Evolutionary conservation across 805 yeast species (phyloP), one percentile per base, ranked within the genome.

Genomic region (Tetrapisispora iriomotensis): DNA sequence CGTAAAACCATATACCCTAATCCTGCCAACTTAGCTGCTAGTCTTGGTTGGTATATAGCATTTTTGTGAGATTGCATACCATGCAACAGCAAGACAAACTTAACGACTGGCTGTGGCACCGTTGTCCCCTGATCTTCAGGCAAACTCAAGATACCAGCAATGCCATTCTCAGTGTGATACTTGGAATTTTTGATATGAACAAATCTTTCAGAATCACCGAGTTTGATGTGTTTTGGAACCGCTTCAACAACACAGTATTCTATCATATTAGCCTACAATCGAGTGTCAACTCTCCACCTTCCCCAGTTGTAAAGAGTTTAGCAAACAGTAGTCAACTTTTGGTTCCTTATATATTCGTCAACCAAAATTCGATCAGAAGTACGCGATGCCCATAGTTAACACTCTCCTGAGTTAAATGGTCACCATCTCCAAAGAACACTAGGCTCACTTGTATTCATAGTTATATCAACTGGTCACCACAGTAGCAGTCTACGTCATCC

Each of bases 51-150:
- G 58, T 81, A 87, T 43, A 84, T 76, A 55, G 84, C 81, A 63
- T 82, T 74, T 47, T 85, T 74, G 55, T 88, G 94, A 0, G 95
- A 94, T 1, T 79, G 88, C 45, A 74, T 81, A 1, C 96, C 96
- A 56, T 88, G 96, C n/a, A 77, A 47, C 14, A 87, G 53, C 6
- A 87, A 54, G 0, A 79, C 85, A 29, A 72, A 66, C 43, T 72
- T 33, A n/a, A n/a, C n/a, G n/a, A n/a, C n/a, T n/a, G n/a, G n/a
- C n/a, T 12, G 24, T 24, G 3, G 20, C 17, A 7, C 17, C 5
- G 15, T 12, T n/a, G 9, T 15, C 18, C 3, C 6, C 7, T 2
- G 19, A 8, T 15, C n/a, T 19, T 6, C 6, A 4, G 36, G 36
- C 4, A 15, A 3, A 3, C 28, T 59, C 21, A 66, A 39, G 15